Conservation (phyloP, 2,329 filamentous ascomycete genomes). For the Aureobasidium sp. region DNA sequence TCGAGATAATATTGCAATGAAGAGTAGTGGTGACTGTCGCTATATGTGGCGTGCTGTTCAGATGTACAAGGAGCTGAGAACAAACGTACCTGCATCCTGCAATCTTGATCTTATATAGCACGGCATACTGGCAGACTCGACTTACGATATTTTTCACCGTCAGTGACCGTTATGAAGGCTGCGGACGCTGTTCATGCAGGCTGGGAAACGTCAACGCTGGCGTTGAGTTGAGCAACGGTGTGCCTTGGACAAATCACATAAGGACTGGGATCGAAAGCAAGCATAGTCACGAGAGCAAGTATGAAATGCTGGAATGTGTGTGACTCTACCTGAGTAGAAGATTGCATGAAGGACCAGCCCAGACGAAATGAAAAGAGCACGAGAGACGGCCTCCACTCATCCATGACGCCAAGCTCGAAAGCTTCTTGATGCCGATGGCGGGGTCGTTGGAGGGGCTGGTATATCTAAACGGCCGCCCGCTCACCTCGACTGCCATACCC, state of each 20-base stretch:
- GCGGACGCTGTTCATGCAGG: constrained; percentile 10
- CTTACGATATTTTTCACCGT: not conserved
- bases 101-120: constrained; percentile 13
- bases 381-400: not conserved
- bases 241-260: not conserved
- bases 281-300: not conserved
- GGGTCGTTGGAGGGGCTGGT: constrained; percentile 14
- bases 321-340: not conserved
- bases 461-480: not conserved
- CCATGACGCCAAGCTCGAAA: constrained; percentile 2
- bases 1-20: not conserved
- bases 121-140: not conserved
- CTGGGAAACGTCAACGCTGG: constrained; percentile 9
- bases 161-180: constrained; percentile 11
- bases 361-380: not conserved
- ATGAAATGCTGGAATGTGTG: not conserved
- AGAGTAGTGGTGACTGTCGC: not conserved
- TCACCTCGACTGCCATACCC: not conserved
- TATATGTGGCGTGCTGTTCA: not conserved
- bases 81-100: constrained; percentile 7
- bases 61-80: not conserved
- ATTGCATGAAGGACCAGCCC: not conserved
- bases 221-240: constrained; percentile 11
- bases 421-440: constrained; percentile 6
- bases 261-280: not conserved